phyloP scores from a whole-genome alignment of 495 filamentous ascomycete genomes.

The Astrothelium subdiscretum region DNA sequence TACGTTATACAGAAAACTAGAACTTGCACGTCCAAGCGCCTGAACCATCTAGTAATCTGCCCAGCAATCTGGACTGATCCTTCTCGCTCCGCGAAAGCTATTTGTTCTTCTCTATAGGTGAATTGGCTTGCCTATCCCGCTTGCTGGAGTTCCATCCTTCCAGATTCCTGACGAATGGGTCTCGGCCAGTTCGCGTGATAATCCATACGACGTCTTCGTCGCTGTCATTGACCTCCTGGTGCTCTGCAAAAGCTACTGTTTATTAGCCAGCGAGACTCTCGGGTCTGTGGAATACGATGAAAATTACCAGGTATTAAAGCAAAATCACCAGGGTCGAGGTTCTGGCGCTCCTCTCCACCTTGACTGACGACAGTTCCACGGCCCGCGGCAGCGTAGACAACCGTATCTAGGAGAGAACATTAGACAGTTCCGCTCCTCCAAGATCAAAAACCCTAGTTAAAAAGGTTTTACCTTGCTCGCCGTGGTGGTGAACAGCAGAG shows the following conservation, averaged over 20 bases:
- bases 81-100: neutral
- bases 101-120: neutral
- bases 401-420: constrained; percentile 29
- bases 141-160: neutral
- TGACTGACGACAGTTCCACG: constrained; percentile 38
- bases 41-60: too few relatives aligned
- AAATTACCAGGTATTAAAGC: constrained; percentile 40
- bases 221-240: constrained; percentile 55
- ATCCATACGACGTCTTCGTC: constrained; percentile 49
- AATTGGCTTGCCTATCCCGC: neutral
- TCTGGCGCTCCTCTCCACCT: constrained; percentile 35
- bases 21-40: too few relatives aligned
- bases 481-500: constrained; percentile 43
- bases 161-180: constrained; percentile 46
- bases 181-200: constrained; percentile 44
- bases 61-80: neutral
- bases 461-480: constrained; percentile 28
- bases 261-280: neutral
- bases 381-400: constrained; percentile 41
- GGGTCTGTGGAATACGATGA: too few relatives aligned
- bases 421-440: neutral
- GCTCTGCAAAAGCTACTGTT: constrained; percentile 42
- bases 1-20: too few relatives aligned
- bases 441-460: neutral
- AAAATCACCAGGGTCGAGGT: constrained; percentile 49